Percentiles rank a stretch among this genome's conserved stretches.
Conservation (phyloP, 2,329 filamentous ascomycete genomes). For the Lanzia echinophila region DNA sequence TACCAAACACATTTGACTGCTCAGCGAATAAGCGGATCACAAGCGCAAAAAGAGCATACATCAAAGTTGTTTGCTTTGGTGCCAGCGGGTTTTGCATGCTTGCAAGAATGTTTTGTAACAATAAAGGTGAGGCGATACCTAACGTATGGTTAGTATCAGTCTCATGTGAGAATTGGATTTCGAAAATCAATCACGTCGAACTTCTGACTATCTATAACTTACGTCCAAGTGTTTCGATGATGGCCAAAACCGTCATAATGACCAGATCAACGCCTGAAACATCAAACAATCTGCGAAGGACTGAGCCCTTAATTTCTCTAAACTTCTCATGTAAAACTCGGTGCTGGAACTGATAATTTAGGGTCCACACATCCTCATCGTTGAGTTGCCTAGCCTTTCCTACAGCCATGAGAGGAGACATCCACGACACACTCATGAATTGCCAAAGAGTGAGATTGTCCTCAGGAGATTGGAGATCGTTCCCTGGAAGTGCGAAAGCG, state of each 20-base stretch:
- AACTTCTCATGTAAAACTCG: slow-evolving; percentile 67
- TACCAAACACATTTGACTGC: slow-evolving; percentile 60
- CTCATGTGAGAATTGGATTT: neutral
- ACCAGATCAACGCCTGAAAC: slow-evolving; percentile 77
- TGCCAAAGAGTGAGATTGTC: slow-evolving; percentile 75
- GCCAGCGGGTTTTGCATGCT: slow-evolving; percentile 52
- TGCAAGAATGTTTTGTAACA: slow-evolving; percentile 65
- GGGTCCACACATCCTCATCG: slow-evolving; percentile 73
- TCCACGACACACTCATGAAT: slow-evolving; percentile 81
- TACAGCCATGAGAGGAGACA: slow-evolving; percentile 62
- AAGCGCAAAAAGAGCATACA: slow-evolving; percentile 59
- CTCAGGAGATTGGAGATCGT: slow-evolving; percentile 64
- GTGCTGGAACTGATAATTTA: slow-evolving; percentile 80
- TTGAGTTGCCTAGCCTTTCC: slow-evolving; percentile 61
- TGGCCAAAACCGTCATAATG: slow-evolving; percentile 47
- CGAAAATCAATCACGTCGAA: no score
- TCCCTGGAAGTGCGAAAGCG: slow-evolving; percentile 49
- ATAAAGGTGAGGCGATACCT: slow-evolving; percentile 55
- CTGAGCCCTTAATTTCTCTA: slow-evolving; percentile 62
- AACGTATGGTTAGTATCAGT: slow-evolving; percentile 22
- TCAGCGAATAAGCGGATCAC: slow-evolving; percentile 52
- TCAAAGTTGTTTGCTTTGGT: slow-evolving; percentile 50
- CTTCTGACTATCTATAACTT: no score
- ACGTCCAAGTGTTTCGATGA: slow-evolving; percentile 55
- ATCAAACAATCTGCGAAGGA: slow-evolving; percentile 60